Conservation (phyloP, 441 rosid genomes). For the Populus trichocarpa region DNA sequence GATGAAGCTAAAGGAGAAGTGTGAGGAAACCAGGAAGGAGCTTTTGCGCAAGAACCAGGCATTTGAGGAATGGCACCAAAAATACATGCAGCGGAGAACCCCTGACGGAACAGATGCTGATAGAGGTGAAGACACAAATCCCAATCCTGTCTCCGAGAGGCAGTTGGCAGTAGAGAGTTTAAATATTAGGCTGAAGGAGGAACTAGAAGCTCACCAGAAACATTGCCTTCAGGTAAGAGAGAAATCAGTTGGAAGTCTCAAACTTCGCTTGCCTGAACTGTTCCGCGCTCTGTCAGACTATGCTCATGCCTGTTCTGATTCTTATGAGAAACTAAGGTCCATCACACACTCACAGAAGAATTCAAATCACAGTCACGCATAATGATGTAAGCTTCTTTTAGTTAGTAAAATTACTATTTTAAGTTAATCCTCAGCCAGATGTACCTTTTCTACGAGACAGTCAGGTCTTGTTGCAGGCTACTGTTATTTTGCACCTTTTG, state of each 20-base stretch:
- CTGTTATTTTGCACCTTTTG: not conserved
- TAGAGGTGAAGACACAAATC: slow-evolving; percentile 38
- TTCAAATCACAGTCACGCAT: slow-evolving; percentile 21
- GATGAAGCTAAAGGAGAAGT: slow-evolving; percentile 48
- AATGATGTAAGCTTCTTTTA: slow-evolving; percentile 5
- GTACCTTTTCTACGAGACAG: slow-evolving; percentile 6
- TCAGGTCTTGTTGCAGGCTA: not conserved
- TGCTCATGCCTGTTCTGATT: slow-evolving; percentile 59
- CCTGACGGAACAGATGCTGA: slow-evolving; percentile 53
- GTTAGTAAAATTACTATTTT: not conserved
- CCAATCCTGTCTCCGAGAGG: slow-evolving; percentile 69
- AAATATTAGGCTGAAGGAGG: slow-evolving; percentile 73
- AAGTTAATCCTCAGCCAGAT: slow-evolving; percentile 16
- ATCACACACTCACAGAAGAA: slow-evolving; percentile 38
- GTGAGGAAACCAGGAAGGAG: slow-evolving; percentile 67
- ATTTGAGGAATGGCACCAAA: slow-evolving; percentile 70
- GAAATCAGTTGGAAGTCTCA: slow-evolving; percentile 76
- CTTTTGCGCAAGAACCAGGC: slow-evolving; percentile 45
- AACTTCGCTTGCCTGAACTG: slow-evolving; percentile 76
- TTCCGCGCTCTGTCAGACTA: slow-evolving; percentile 76
- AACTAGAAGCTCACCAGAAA: slow-evolving; percentile 57
- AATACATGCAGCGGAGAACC: slow-evolving; percentile 48
- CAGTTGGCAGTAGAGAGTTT: slow-evolving; percentile 60
- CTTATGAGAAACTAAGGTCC: slow-evolving; percentile 54
- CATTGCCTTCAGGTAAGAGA: slow-evolving; percentile 88